Evolutionary conservation across 2,329 filamentous ascomycete genomes (phyloP), one percentile per base, ranked within the genome.

Genomic region (Microdochium nivale): DNA sequence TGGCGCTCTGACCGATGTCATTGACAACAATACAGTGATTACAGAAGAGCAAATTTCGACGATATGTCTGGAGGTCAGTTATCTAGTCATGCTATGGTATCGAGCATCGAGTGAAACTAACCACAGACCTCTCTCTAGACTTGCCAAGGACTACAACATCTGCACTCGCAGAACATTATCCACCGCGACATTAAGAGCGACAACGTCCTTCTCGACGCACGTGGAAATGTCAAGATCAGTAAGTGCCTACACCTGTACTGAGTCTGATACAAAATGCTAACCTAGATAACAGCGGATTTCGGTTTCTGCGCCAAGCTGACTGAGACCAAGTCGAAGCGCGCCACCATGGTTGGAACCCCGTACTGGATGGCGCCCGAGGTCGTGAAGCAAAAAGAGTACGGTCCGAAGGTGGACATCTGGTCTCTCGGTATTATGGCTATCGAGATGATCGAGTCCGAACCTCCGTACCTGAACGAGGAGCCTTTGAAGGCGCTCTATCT

Each of bases 311-410:
- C 94, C 67, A 97, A 97, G 75, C 87, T 99, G 55, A 97, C 92
- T 33, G 94, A 97, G 67, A 86, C 90, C 58, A 95, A 95, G 73
- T 94, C 83, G 61, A 97, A 99, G 79, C 91, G 94, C 69, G 91
- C 92, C 44, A 99, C 94, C 53, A 97, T 99, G 94, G 94, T 99
- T 51, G 94, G 94, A 58, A 99, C 94, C 32, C 94, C 94, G 16
- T 99, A 97, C 78, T 99, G 94, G 94, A 99, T 99, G 94, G 94
- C 94, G 9, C 94, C 94, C 35, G 94, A 99, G 70, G 94, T 99
- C 46, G 94, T 99, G 67, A 97, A 97, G 75, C 94, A 97, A 69
- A 97, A 97, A 75, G 92, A 96, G 70, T 99, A 99, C 64, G 94
- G 92, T 37, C 88, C 88, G 65, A 97, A 97, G 77, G 94, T 97